Evolutionary conservation across 345 rosid genomes (phyloP).

Genomic region (Citrus mangshanensis): DNA sequence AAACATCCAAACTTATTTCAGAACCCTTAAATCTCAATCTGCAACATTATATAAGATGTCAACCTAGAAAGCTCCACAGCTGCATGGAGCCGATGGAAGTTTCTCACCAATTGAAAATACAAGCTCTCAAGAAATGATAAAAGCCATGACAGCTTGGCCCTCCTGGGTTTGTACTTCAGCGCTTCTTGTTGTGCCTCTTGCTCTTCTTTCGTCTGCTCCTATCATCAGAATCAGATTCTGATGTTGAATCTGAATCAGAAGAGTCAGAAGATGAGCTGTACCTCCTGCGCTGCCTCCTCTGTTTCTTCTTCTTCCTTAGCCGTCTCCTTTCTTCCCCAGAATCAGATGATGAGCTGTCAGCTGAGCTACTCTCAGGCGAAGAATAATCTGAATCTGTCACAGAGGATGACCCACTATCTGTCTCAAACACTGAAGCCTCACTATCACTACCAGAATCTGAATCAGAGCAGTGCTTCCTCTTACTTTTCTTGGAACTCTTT

Average conservation of each 20-base stretch:
- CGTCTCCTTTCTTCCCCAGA: slow-evolving; percentile 70
- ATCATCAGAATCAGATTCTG: slow-evolving; percentile 73
- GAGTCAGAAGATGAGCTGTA: slow-evolving; percentile 79
- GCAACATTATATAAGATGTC: neutral
- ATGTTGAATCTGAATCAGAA: slow-evolving; percentile 55
- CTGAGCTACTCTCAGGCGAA: slow-evolving; percentile 61
- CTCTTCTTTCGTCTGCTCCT: slow-evolving; percentile 57
- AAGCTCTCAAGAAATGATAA: neutral
- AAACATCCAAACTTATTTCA: slow-evolving; percentile 12
- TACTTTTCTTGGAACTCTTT: slow-evolving; percentile 66
- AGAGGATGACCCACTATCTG: slow-evolving; percentile 62
- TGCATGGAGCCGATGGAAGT: neutral
- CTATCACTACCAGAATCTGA: slow-evolving; percentile 70
- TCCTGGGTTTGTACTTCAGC: slow-evolving; percentile 8
- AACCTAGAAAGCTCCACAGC: neutral
- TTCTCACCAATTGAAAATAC: neutral
- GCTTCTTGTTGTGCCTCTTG: slow-evolving; percentile 59
- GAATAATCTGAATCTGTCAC: slow-evolving; percentile 62
- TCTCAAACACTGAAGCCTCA: slow-evolving; percentile 89
- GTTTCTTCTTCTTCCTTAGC: slow-evolving; percentile 65
- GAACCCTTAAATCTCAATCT: neutral
- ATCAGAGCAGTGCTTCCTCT: slow-evolving; percentile 70
- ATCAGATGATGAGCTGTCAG: slow-evolving; percentile 67
- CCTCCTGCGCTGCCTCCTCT: slow-evolving; percentile 60
- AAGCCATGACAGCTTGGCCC: neutral